phyloP scores from a whole-genome alignment of 2,329 filamentous ascomycete genomes.

The Sclerotinia trifoliorum region DNA sequence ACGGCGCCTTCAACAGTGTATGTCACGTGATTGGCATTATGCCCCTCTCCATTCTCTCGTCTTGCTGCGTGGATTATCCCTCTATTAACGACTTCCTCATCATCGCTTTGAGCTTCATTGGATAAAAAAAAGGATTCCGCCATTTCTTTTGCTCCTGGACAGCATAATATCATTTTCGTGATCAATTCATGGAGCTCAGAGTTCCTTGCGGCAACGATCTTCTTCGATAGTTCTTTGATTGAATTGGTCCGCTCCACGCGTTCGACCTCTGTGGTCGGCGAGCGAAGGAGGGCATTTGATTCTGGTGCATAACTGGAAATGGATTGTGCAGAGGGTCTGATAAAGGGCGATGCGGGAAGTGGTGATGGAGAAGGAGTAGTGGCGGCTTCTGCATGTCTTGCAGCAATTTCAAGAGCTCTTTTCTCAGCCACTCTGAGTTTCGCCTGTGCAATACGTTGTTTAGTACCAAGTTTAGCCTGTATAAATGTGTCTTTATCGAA shows the following conservation, averaged over 20 bases:
- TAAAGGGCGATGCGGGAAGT: neutral
- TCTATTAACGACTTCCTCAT: neutral
- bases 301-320: neutral
- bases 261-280: neutral
- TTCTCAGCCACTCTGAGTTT: neutral
- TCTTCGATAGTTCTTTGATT: neutral
- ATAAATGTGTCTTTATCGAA: too few species aligned
- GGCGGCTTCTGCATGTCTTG: neutral
- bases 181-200: slow-evolving; percentile 1
- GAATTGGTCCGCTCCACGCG: neutral
- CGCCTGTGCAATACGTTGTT: slow-evolving; percentile 4
- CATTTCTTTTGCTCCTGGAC: slow-evolving; percentile 6
- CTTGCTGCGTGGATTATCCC: neutral
- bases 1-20: fast-evolving
- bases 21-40: neutral
- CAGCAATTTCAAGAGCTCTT: slow-evolving; percentile 1
- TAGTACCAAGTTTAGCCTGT: neutral
- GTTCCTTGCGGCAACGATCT: slow-evolving; percentile 11
- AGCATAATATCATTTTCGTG: slow-evolving; percentile 6
- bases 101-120: neutral
- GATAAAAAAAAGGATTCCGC: neutral
- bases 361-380: neutral
- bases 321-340: neutral
- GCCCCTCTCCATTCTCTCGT: neutral
- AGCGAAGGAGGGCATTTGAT: neutral